Evolutionary conservation across 768 basidiomycete genomes (phyloP).

Genomic region (Auriscalpium orientale): DNA sequence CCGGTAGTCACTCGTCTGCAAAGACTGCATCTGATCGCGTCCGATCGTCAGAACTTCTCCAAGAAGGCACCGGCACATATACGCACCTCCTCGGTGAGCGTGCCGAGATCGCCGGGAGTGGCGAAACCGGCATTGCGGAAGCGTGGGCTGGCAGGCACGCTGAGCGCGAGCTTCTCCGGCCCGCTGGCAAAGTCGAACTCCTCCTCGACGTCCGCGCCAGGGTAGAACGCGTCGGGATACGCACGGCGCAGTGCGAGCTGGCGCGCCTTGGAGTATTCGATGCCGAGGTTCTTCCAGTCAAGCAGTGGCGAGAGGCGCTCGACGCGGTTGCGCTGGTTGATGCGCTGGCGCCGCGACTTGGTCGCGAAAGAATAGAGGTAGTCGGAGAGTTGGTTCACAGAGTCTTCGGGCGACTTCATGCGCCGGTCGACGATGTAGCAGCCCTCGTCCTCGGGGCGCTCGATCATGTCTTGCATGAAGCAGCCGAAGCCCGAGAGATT

Average conservation of each 20-base stretch:
- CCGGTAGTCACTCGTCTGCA: conserved; percentile 82
- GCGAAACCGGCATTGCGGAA: conserved; percentile 66
- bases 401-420: conserved; percentile 83
- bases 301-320: conserved; percentile 88
- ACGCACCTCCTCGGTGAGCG: conserved; percentile 75
- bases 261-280: conserved; percentile 94
- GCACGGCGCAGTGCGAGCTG: conserved; percentile 88
- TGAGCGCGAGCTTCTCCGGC: conserved; percentile 65
- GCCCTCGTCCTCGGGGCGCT: conserved; percentile 88
- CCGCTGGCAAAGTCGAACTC: conserved; percentile 53
- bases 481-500: conserved; percentile 97
- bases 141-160: conserved; percentile 83
- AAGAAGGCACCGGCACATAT: background rate
- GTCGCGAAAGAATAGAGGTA: conserved; percentile 67
- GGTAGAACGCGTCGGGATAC: conserved; percentile 90
- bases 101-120: conserved; percentile 92
- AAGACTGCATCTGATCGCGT: conserved; percentile 64
- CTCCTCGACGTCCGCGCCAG: conserved; percentile 46
- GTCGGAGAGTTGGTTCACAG: conserved; percentile 75
- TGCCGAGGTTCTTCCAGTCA: conserved; percentile 97
- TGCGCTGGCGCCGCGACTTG: conserved; percentile 91
- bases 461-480: conserved; percentile 98
- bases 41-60: background rate
- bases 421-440: conserved; percentile 96
- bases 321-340: conserved; percentile 97